Evolutionary conservation across 352 stramenopile genomes (phyloP).

Genomic region (Pilasporangium apinafurcum): DNA sequence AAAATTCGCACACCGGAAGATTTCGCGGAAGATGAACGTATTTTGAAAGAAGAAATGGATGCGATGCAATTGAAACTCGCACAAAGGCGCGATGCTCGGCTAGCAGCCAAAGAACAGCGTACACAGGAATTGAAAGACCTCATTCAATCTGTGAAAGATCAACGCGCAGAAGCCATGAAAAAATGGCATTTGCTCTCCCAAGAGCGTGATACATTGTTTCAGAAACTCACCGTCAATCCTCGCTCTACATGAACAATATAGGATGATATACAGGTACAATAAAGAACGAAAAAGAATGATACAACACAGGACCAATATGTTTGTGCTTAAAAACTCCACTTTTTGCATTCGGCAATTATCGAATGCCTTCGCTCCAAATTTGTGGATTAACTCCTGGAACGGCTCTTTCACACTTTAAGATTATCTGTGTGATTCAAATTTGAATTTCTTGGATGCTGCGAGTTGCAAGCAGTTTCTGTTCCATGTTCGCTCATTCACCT

Average conservation of each 20-base stretch:
- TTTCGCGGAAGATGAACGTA: constrained; percentile 16
- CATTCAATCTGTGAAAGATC: constrained; percentile 23
- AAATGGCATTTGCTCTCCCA: constrained; percentile 20
- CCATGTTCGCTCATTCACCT: constrained; percentile 1
- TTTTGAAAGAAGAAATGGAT: constrained; percentile 22
- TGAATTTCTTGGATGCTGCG: no score
- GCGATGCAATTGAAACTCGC: constrained; percentile 15
- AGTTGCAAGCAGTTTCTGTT: no score
- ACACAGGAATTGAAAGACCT: constrained; percentile 19
- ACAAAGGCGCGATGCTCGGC: constrained; percentile 17
- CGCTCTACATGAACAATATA: no score
- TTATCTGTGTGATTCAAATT: no score
- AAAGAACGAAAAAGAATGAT: no score
- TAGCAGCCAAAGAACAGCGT: constrained; percentile 24
- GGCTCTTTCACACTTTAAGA: no score
- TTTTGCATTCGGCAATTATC: no score
- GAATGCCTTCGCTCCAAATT: no score
- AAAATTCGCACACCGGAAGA: constrained; percentile 14
- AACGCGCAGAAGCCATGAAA: constrained; percentile 25
- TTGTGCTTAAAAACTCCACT: no score
- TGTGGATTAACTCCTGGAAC: no score
- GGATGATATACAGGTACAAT: no score
- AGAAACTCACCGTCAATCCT: background rate
- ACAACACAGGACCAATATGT: no score
- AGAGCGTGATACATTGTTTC: constrained; percentile 8